Evolutionary conservation across 176 grass and related monocot species (phyloP), one percentile per base, ranked within the genome.

Genomic region (Aegilops tauschii): DNA sequence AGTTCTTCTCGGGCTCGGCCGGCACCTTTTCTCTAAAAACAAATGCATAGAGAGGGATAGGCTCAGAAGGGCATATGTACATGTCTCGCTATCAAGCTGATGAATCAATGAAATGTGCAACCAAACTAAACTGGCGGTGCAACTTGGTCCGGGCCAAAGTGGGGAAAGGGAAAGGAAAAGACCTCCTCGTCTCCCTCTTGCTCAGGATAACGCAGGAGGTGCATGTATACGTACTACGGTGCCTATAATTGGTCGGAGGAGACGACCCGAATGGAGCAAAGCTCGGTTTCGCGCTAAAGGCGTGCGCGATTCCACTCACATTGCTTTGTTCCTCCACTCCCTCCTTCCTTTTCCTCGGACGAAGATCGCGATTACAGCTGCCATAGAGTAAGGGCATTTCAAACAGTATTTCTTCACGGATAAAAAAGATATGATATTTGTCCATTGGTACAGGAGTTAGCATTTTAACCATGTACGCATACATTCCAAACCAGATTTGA

Each of bases 251-350:
- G 6, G 16, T 18, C 14, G 69, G 47, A 61, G 45, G 17, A 75
- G 17, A 31, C 4, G 31, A 63, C 35, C 1, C 4, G 14, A 23
- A 4, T 73, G 37, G 70, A 44, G 40, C 70, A 73, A 45, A 73
- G 36, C 36, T 59, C 20, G 5, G 16, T 37, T 73, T 83, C 84
- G 9, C 6, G 30, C 20, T 5, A 47, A 91, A 88, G 67, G 61
- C 78, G 34, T 20, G 21, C 35, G 61, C 47, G 31, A 74, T 83
- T 86, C 87, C 84, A 58, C 90, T 86, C 87, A 83, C 83, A 32
- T 35, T 80, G 2, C 85, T 84, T 87, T 83, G 67, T 77, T 30
- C 42, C 82, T 59, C 39, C 5, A 49, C 65, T 54, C 5, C 21
- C 16, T 1, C 0, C 16, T 73, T 14, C 70, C 39, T 45, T 14